A percentile compares a stretch with the other conserved stretches of the same genome.
These are phyloP conservation scores for Fusarium sulawesiense DNA, from an alignment of 2,329 filamentous ascomycete genomes.

Conservation along the genomic window DNA sequence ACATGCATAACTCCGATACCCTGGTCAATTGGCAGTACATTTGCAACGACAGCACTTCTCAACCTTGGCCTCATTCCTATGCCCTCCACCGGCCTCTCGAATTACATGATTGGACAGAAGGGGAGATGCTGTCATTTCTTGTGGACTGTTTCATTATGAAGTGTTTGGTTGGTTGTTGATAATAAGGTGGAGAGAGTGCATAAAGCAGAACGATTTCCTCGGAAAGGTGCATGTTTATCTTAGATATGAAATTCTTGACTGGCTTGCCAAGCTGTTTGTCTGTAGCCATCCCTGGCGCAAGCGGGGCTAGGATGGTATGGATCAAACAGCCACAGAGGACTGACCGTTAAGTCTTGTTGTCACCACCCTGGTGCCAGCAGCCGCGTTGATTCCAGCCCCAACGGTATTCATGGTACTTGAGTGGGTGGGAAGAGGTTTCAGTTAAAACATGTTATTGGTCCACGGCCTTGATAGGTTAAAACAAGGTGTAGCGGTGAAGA, in stretches of 20 bases:
- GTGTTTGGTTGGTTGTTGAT: neutral
- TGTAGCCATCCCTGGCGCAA: neutral
- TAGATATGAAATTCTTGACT: neutral
- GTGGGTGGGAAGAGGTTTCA: neutral
- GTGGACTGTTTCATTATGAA: neutral
- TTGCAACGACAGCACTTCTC: neutral
- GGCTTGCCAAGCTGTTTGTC: neutral
- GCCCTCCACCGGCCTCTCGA: neutral
- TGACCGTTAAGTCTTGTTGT: neutral
- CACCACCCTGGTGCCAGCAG: neutral
- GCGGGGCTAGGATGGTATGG: neutral
- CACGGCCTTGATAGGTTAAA: neutral
- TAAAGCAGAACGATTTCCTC: neutral
- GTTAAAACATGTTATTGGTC: neutral
- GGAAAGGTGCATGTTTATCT: neutral
- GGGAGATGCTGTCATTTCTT: neutral
- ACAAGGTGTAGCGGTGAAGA: neutral
- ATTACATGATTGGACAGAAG: neutral
- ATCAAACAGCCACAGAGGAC: neutral
- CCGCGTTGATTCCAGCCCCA: neutral
- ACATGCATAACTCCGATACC: neutral
- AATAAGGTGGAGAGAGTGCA: neutral
- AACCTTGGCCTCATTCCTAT: neutral
- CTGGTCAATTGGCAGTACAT: neutral
- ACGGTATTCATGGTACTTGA: neutral